Percentiles rank a stretch among this genome's conserved stretches.
Conservation (phyloP, 257 asterid genomes). For the Haberlea rhodopensis region DNA sequence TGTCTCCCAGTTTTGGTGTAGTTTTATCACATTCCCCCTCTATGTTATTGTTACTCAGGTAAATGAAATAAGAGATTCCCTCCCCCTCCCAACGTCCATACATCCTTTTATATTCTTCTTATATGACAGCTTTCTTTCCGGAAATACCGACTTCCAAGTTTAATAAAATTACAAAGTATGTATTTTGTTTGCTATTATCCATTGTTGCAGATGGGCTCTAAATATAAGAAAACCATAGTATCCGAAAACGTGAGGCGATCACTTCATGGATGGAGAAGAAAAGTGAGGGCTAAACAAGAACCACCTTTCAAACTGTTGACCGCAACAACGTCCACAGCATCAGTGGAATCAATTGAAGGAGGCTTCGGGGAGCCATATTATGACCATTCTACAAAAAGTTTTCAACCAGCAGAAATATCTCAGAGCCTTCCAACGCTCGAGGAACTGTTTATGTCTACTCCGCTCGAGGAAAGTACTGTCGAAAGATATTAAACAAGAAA, state of each 20-base stretch:
- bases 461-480: neutral
- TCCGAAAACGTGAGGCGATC: constrained; percentile 77
- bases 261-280: constrained; percentile 73
- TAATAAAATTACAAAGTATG: neutral
- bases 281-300: constrained; percentile 50
- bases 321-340: constrained; percentile 26
- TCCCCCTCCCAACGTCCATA: neutral
- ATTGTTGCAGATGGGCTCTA: constrained; percentile 84
- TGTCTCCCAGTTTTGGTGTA: constrained; percentile 92
- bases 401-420: neutral
- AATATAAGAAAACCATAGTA: constrained; percentile 73
- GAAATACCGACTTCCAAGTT: too few species aligned
- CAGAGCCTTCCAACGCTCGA: neutral
- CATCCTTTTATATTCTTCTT: neutral
- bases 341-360: constrained; percentile 39
- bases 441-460: neutral
- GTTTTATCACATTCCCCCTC: constrained; percentile 95
- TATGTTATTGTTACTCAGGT: constrained; percentile 89
- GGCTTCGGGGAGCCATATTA: neutral
- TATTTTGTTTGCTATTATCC: neutral
- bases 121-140: too few species aligned
- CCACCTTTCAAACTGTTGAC: constrained; percentile 18
- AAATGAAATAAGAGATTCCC: neutral
- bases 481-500: neutral
- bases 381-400: neutral